phyloP scores from a whole-genome alignment of 2,329 filamentous ascomycete genomes.

The Ophiostoma quercus region DNA sequence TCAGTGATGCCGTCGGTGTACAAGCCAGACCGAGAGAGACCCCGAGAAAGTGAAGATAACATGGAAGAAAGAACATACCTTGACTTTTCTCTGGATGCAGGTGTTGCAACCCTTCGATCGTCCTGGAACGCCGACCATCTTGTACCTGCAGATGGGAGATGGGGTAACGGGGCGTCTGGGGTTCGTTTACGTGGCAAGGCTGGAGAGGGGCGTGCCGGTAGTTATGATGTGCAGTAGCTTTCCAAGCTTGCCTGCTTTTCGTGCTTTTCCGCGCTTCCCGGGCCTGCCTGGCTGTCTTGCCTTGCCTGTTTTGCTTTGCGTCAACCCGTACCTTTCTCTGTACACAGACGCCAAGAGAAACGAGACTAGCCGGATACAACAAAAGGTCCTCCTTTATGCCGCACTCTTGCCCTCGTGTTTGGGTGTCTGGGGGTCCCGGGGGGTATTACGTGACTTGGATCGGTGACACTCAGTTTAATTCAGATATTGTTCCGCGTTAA shows the following conservation, averaged over 20 bases:
- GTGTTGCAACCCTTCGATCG: slow-evolving; percentile 29
- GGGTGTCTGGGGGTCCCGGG: neutral
- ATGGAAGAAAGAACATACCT: slow-evolving; percentile 16
- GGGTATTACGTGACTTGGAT: neutral
- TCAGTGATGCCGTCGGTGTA: neutral
- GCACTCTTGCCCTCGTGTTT: neutral
- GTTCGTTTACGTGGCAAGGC: neutral
- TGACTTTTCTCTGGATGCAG: slow-evolving; percentile 28
- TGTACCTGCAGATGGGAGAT: slow-evolving; percentile 7
- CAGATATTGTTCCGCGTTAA: neutral
- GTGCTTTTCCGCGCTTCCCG: neutral
- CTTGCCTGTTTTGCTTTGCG: neutral
- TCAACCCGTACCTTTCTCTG: neutral
- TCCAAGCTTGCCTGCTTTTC: neutral
- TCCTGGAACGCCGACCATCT: slow-evolving; percentile 29
- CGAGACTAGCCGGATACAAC: neutral
- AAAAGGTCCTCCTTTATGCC: neutral
- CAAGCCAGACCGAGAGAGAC: neutral
- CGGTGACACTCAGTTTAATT: neutral
- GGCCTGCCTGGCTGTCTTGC: neutral
- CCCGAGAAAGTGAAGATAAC: neutral
- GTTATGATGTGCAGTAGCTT: neutral
- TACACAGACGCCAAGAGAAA: neutral
- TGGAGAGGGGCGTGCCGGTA: neutral
- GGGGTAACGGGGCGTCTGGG: neutral